Evolutionary conservation across 2,329 filamentous ascomycete genomes (phyloP).

Genomic region (Thielaviopsis populi): DNA sequence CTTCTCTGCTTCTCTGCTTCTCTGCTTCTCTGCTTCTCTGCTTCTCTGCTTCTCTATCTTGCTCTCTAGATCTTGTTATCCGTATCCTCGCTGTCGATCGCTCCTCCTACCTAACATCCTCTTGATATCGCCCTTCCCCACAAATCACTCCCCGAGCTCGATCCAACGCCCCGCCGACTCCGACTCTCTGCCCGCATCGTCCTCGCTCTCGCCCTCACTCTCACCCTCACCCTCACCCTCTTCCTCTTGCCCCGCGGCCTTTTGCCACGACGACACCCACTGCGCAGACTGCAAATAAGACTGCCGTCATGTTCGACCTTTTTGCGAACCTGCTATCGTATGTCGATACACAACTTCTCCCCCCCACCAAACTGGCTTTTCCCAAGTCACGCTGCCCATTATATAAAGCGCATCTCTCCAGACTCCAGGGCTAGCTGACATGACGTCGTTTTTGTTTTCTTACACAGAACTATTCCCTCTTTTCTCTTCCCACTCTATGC

Average conservation of each 20-base stretch:
- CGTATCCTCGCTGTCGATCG: too few species aligned
- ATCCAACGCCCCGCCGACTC: not conserved
- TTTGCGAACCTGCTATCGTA: conserved; percentile 66
- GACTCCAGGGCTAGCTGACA: not conserved
- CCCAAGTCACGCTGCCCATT: not conserved
- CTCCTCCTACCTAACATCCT: too few species aligned
- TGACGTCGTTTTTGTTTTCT: not conserved
- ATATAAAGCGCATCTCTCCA: conserved; percentile 10
- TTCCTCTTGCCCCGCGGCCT: not conserved
- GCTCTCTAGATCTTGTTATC: too few species aligned
- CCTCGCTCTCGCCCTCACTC: too few species aligned
- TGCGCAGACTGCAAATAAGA: not conserved
- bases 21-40: not conserved
- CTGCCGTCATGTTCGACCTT: conserved; percentile 54
- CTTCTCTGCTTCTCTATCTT: not conserved
- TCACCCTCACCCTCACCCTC: not conserved
- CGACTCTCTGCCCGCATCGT: not conserved
- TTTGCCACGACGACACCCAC: not conserved
- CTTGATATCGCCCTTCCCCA: too few species aligned
- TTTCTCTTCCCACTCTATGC: conserved; percentile 93
- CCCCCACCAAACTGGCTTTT: not conserved
- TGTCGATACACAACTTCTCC: conserved; percentile 26
- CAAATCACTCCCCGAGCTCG: too few species aligned
- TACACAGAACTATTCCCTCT: conserved; percentile 59
- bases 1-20: not conserved